A percentile compares a stretch with the other conserved stretches of the same genome.
Conservation (phyloP, 2,329 filamentous ascomycete species). For the Proliferodiscus dingleyae region DNA sequence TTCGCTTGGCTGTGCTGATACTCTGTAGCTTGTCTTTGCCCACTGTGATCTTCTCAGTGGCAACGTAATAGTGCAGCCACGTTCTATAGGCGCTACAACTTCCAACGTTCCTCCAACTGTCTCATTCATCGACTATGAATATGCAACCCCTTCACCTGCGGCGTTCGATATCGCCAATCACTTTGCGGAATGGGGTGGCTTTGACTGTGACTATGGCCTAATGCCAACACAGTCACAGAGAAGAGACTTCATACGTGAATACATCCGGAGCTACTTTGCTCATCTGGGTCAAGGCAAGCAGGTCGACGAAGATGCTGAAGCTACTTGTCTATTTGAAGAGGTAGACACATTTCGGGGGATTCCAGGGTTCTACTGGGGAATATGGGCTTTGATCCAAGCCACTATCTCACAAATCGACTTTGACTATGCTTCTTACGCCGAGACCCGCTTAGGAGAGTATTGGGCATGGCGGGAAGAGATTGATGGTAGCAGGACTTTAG, state of each 20-base stretch:
- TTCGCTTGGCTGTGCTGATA: constrained; percentile 15
- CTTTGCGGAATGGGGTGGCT: constrained; percentile 97
- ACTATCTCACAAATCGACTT: constrained; percentile 95
- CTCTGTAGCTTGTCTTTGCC: constrained; percentile 72
- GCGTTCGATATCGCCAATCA: constrained; percentile 98
- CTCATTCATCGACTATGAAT: constrained; percentile 97
- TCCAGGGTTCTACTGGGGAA: constrained; percentile 86
- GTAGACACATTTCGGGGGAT: constrained; percentile 85
- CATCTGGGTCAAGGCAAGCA: constrained; percentile 39
- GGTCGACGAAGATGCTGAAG: constrained; percentile 54
- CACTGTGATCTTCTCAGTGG: constrained; percentile 95
- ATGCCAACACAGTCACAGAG: constrained; percentile 76
- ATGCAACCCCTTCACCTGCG: constrained; percentile 87
- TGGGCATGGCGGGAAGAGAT: constrained; percentile 81
- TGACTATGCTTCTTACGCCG: constrained; percentile 89
- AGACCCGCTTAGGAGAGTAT: constrained; percentile 82
- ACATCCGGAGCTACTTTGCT: constrained; percentile 69
- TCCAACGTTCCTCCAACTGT: constrained; percentile 47
- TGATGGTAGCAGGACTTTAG: constrained; percentile 53
- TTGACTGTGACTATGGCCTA: constrained; percentile 84
- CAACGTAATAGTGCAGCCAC: constrained; percentile 82
- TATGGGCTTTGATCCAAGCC: constrained; percentile 93
- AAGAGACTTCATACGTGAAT: constrained; percentile 75
- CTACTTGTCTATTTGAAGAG: constrained; percentile 67
- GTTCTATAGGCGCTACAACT: constrained; percentile 27